These are phyloP conservation scores for Bacidia gigantensis DNA, from an alignment of 495 filamentous ascomycete species.

Conservation along the genomic window DNA sequence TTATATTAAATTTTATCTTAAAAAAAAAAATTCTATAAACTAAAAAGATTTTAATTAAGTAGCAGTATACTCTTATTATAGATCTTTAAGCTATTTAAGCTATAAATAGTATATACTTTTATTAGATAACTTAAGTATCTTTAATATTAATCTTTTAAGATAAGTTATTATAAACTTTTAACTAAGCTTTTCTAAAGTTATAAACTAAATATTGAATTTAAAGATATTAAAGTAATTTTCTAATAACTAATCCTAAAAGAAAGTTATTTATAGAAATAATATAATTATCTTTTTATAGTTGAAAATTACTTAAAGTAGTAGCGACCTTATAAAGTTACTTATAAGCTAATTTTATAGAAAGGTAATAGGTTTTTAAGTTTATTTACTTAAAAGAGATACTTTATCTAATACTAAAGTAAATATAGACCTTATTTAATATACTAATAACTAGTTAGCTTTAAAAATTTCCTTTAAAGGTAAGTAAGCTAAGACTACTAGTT, in stretches of 20 bases:
- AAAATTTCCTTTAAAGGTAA: background rate
- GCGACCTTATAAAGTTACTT: background rate
- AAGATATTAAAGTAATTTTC: background rate
- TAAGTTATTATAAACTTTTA: background rate
- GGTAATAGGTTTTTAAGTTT: no score
- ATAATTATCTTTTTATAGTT: constrained; percentile 2
- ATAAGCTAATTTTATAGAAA: constrained; percentile 1
- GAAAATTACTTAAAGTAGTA: background rate
- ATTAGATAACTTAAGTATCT: no score
- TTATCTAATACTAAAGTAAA: background rate
- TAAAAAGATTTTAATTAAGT: background rate
- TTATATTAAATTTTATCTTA: background rate
- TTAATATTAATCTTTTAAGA: constrained; percentile 1
- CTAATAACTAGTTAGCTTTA: background rate
- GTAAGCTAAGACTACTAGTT: no score
- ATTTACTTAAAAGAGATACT: background rate
- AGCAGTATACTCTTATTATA: background rate
- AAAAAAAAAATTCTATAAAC: constrained; percentile 3
- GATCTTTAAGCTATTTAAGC: background rate
- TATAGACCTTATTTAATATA: no score
- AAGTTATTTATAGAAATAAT: constrained; percentile 1
- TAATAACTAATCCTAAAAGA: background rate
- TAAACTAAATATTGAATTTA: no score
- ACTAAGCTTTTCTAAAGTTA: background rate
- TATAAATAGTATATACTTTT: background rate